A percentile compares a stretch with the other conserved stretches of the same genome.
These are phyloP conservation scores for Ceratocystis lukuohia DNA, from an alignment of 2,329 filamentous ascomycete species.

Conservation along the genomic window DNA sequence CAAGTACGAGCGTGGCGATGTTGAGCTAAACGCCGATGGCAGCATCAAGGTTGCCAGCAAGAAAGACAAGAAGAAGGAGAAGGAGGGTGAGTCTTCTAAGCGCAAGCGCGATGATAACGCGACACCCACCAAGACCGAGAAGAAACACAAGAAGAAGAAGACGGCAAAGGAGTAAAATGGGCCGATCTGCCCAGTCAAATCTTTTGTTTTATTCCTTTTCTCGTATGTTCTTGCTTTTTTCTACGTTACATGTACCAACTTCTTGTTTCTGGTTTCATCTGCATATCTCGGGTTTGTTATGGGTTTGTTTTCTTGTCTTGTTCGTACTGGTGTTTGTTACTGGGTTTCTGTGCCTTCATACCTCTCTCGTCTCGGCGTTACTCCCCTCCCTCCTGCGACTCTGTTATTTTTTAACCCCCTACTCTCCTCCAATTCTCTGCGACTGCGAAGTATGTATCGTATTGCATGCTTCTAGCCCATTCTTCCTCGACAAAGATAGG, in stretches of 20 bases:
- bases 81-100: constrained; percentile 35
- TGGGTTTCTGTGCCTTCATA: constrained; percentile 9
- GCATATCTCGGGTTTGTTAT: constrained; percentile 19
- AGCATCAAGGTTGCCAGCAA: constrained; percentile 56
- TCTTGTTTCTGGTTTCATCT: constrained; percentile 19
- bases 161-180: constrained; percentile 18
- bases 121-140: constrained; percentile 41
- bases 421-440: neutral
- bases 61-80: constrained; percentile 62
- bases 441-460: neutral
- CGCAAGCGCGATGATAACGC: constrained; percentile 50
- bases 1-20: constrained; percentile 64
- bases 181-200: neutral
- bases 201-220: constrained; percentile 9
- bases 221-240: constrained; percentile 13
- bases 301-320: constrained; percentile 15
- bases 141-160: constrained; percentile 40
- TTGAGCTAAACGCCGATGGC: constrained; percentile 51
- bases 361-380: constrained; percentile 1
- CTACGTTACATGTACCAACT: constrained; percentile 17
- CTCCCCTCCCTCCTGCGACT: constrained; percentile 4
- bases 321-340: constrained; percentile 10
- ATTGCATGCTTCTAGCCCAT: neutral
- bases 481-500: neutral
- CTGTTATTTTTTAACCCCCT: neutral